Base-by-base conservation (phyloP, 106 monocot species). In the Dioscorea alata region DNA sequence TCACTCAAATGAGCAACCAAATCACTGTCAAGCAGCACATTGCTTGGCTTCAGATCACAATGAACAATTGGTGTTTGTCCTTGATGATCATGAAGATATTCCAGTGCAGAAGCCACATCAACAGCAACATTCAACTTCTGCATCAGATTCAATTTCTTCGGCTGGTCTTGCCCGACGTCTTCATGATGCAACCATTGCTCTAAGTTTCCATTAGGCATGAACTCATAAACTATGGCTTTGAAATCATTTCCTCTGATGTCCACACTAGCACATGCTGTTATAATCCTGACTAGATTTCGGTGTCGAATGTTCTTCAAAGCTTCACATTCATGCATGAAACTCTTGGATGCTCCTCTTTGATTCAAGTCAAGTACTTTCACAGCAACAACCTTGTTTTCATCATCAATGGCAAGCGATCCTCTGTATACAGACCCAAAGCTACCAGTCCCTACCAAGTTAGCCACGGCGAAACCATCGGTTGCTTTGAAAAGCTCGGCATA, bases 1-100 rank as follows among this genome's bases (percentile, higher is more conserved):
- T 60, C 60, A 21, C 60, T 22, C 2, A 60, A 17, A 60, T 25
- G 60, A 6, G 60, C 60, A 60, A 25, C 24, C 60, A 60, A 23
- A 22, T 60, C 60, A 23, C 9, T 22, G 24, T 60, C 24, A 4
- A 60, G 24, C 0, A 60, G 60, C 8, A 60, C 24, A 22, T 60
- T 60, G 60, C 60, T 60, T 60, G 60, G 60, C 60, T 25, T 60
- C 60, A 60, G 24, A 23, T 60, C 60, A 25, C 60, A 60, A 22
- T 25, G 60, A 60, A 60, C 60, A 60, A 60, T 23, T 25, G 60
- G 60, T 22, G 23, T 60, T 20, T 19, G 13, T 12, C 60, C 60
- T 6, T 60, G 23, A 22, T 60, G 60, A 22, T 28, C 28, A 28
- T 60, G 60, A 23, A 60, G 60, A 60, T 60, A 60, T 13, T 60